Percentiles rank a stretch among this genome's conserved stretches.
Evolutionary conservation across 371 early-diverging fungal species (phyloP).

Genomic region (Chytridium lagenaria): DNA sequence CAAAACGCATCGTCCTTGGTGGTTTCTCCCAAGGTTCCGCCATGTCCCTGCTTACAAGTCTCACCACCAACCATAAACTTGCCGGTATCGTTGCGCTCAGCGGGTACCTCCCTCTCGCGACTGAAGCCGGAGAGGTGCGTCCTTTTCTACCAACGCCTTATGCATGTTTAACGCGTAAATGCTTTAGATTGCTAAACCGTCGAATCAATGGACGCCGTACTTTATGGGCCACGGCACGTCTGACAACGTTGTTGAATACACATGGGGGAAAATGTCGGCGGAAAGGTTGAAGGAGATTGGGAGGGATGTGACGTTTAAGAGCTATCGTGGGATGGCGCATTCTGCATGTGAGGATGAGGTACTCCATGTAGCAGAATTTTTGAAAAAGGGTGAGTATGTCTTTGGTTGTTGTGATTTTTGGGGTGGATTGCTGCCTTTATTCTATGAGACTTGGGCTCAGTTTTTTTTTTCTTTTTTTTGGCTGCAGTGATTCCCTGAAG

Average conservation of each 20-base stretch:
- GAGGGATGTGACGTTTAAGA: constrained; percentile 74
- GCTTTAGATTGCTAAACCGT: background rate
- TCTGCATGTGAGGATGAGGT: constrained; percentile 77
- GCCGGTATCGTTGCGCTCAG: constrained; percentile 72
- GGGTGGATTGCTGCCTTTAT: too few species aligned
- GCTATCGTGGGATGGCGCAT: constrained; percentile 83
- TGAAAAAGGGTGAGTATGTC: too few species aligned
- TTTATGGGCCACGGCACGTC: constrained; percentile 88
- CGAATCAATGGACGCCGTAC: constrained; percentile 66
- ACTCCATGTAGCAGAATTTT: constrained; percentile 71
- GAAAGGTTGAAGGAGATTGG: constrained; percentile 69
- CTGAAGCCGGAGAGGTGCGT: constrained; percentile 63
- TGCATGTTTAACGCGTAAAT: too few species aligned
- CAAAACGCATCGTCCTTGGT: constrained; percentile 86
- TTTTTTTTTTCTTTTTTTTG: too few species aligned
- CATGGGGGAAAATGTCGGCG: constrained; percentile 73
- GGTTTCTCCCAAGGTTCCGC: constrained; percentile 96
- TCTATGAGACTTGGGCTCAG: too few species aligned
- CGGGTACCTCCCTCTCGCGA: constrained; percentile 79
- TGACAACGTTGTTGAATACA: constrained; percentile 76
- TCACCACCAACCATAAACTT: constrained; percentile 74
- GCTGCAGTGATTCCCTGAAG: too few species aligned
- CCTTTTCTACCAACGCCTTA: background rate
- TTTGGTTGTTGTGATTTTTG: too few species aligned
- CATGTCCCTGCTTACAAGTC: constrained; percentile 74